Evolutionary conservation across 257 asterid genomes (phyloP), one percentile per base, ranked within the genome.

Genomic region (Solanum arcanum): DNA sequence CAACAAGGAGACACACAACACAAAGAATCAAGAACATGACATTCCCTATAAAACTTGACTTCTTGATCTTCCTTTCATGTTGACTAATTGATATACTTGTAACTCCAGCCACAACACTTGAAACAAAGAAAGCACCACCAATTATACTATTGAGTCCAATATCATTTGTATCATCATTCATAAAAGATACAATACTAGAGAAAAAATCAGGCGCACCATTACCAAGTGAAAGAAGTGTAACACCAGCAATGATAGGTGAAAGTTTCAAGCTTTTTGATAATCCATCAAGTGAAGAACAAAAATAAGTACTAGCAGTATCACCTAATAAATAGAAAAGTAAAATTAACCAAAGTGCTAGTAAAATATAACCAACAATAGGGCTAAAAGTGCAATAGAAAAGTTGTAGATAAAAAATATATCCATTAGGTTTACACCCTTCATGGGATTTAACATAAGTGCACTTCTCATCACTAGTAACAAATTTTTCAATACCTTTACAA

Each of bases 101-200:
- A 3, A 93, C 44, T 2, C 99, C 99, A 4, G 93, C 97, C 1
- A 96, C 99, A 52, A 94, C 92, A 77, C 98, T 91, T 1, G 96
- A 91, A 4, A 96, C 90, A 92, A 95, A 96, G 21, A 96, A 91
- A 1, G 96, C 98, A 3, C 99, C 98, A 6, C 99, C 99, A 21
- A 95, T 89, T 16, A 96, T 94, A 31, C 98, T 88, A 86, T 92
- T 94, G 13, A 95, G 86, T 33, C 99, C 98, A 59, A 94, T 70
- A 39, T 86, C 85, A 39, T 84, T 83, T 21, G 74, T 77, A 9
- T 86, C 90, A 35, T 88, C 87, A 47, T 83, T 85, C 52, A 64
- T 86, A 39, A 89, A 90, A 46, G 92, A 89, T 27, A 86, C 86
- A 11, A 87, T 81, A 52, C 88, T 77, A 14, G 86, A 52, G 21